Percentiles rank a stretch among this genome's conserved stretches.
Conservation (phyloP, 2,329 filamentous ascomycete genomes). For the Fusarium sacchari region DNA sequence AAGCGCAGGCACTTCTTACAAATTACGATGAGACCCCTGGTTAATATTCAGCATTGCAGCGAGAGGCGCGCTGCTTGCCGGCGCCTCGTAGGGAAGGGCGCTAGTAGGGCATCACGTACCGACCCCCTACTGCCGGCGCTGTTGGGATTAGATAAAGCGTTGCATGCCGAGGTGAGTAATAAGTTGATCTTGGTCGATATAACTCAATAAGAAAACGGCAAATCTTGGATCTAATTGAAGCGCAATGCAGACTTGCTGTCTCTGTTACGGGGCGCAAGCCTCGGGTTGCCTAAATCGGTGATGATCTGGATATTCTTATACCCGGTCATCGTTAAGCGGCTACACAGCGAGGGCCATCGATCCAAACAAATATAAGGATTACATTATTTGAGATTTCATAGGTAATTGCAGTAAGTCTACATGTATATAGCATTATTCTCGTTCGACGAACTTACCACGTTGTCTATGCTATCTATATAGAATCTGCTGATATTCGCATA, state of each 20-base stretch:
- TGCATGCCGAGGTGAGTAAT: background rate
- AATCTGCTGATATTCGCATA: constrained; percentile 7
- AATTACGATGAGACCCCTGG: background rate
- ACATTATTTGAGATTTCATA: background rate
- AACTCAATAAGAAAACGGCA: background rate
- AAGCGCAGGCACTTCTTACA: background rate
- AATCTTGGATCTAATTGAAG: background rate
- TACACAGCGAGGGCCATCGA: fast-evolving
- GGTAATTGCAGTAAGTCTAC: fast-evolving
- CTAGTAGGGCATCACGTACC: background rate
- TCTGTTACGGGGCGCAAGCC: background rate
- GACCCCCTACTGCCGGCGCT: background rate
- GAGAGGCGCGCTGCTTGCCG: background rate
- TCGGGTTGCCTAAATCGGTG: constrained; percentile 28
- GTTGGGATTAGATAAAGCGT: fast-evolving
- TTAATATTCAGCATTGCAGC: fast-evolving
- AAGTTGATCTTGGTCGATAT: background rate
- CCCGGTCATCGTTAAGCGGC: background rate
- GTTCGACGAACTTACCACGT: fast-evolving
- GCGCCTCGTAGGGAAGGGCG: fast-evolving
- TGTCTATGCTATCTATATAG: fast-evolving
- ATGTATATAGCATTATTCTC: fast-evolving
- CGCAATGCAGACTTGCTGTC: background rate
- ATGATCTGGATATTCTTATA: constrained; percentile 7
- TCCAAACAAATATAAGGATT: background rate